These are phyloP conservation scores for Maudiozyma serrabonitensis DNA, from an alignment of 805 yeast genomes.

Conservation along the genomic window DNA sequence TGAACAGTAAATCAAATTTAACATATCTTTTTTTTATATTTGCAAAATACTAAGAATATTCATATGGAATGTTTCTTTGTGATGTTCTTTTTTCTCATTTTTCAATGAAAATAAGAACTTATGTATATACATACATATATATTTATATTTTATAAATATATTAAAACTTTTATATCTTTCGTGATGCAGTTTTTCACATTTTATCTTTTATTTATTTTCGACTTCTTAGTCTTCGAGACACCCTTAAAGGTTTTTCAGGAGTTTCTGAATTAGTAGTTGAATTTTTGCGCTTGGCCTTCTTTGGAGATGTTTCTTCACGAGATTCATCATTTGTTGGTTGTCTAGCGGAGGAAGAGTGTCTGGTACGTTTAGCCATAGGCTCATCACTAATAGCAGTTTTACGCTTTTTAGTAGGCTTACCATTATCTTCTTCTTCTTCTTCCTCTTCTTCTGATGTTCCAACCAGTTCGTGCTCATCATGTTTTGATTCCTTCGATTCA, in stretches of 20 bases:
- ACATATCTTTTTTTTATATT: too few species aligned
- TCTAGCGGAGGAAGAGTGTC: slow-evolving; percentile 10
- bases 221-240: slow-evolving; percentile 25
- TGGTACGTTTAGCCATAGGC: slow-evolving; percentile 21
- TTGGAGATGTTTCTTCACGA: slow-evolving; percentile 11
- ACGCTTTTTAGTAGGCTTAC: slow-evolving; percentile 3
- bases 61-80: too few species aligned
- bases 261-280: background rate
- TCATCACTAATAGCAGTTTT: background rate
- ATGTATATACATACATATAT: background rate
- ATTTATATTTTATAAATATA: too few species aligned
- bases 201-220: slow-evolving; percentile 10
- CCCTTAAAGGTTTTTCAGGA: slow-evolving; percentile 8
- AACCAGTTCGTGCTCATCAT: background rate
- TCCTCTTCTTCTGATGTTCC: background rate
- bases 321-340: slow-evolving; percentile 5
- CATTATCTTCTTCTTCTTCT: background rate
- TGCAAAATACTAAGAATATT: too few species aligned
- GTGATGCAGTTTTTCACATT: background rate
- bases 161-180: background rate
- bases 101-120: too few species aligned
- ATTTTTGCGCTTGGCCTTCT: slow-evolving; percentile 10
- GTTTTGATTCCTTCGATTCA: background rate
- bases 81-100: too few species aligned
- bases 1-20: too few species aligned